A percentile compares a stretch with the other conserved stretches of the same genome.
Evolutionary conservation across 2,329 filamentous ascomycete genomes (phyloP).

Genomic region (Fusarium euwallaceae): DNA sequence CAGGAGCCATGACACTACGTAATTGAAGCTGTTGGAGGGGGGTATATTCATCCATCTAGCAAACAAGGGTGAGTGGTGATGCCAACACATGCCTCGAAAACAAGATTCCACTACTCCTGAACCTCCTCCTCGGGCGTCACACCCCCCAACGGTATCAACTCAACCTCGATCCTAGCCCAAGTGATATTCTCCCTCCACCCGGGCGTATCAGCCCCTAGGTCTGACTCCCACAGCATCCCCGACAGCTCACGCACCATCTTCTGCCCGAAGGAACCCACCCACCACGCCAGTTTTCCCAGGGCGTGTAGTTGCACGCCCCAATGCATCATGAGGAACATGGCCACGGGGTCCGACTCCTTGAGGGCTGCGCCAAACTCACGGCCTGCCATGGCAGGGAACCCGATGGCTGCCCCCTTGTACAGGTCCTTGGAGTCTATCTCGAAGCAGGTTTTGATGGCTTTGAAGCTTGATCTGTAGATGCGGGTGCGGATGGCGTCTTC

Average conservation of each 20-base stretch:
- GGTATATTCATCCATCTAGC: not conserved
- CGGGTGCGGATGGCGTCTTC: slow-evolving; percentile 7
- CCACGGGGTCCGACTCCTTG: slow-evolving; percentile 50
- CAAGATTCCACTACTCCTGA: not conserved
- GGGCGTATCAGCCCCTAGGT: not conserved
- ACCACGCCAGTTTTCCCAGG: slow-evolving; percentile 42
- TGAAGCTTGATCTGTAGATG: slow-evolving; percentile 40
- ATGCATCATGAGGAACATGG: slow-evolving; percentile 54
- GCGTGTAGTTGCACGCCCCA: slow-evolving; percentile 53
- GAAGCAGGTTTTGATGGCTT: slow-evolving; percentile 52
- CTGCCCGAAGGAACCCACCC: slow-evolving; percentile 41
- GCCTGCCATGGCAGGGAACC: slow-evolving; percentile 49
- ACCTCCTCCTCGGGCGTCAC: not conserved
- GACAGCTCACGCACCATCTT: slow-evolving; percentile 42
- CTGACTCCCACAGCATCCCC: slow-evolving; percentile 14
- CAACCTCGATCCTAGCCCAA: slow-evolving; percentile 41
- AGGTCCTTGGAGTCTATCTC: slow-evolving; percentile 51
- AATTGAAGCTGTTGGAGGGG: not conserved
- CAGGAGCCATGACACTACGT: not conserved
- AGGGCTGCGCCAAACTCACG: slow-evolving; percentile 49
- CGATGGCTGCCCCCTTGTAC: slow-evolving; percentile 49
- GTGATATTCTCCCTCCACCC: slow-evolving; percentile 38
- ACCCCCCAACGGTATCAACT: not conserved
- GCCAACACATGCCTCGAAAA: not conserved
- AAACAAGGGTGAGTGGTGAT: not conserved